Percentiles rank a stretch among this genome's conserved stretches.
Conservation (phyloP, 176 grass and related monocot genomes). For the Rhynchospora tenuis region DNA sequence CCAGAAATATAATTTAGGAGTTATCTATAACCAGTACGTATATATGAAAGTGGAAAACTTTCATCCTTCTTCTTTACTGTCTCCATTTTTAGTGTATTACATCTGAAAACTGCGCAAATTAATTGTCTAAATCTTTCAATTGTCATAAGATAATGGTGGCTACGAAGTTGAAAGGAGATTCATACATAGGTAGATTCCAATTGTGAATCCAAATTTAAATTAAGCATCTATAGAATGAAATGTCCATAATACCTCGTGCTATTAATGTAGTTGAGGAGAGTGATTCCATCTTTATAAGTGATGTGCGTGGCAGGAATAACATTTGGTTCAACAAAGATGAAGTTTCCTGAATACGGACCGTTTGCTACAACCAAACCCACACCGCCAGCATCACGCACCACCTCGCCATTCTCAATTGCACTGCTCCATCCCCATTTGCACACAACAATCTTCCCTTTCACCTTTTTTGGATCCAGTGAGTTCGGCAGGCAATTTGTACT, state of each 20-base stretch:
- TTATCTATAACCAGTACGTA: neutral
- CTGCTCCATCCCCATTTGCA: constrained; percentile 57
- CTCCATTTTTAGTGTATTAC: too few species aligned
- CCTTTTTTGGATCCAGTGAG: constrained; percentile 50
- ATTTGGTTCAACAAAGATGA: constrained; percentile 77
- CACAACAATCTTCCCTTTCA: constrained; percentile 66
- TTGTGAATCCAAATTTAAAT: too few species aligned
- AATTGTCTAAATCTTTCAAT: too few species aligned
- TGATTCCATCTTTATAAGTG: constrained; percentile 41
- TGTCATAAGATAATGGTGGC: too few species aligned
- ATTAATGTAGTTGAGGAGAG: constrained; percentile 35
- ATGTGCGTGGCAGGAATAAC: constrained; percentile 89
- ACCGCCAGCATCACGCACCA: constrained; percentile 46
- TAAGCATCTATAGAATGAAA: too few species aligned
- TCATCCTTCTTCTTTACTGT: too few species aligned
- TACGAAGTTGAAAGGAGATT: too few species aligned
- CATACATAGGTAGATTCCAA: too few species aligned
- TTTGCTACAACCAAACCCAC: constrained; percentile 58
- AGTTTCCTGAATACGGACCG: constrained; percentile 55
- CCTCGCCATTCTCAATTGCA: constrained; percentile 65
- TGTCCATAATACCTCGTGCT: constrained; percentile 23
- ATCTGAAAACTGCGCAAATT: too few species aligned
- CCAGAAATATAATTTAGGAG: neutral
- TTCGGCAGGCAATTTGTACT: constrained; percentile 43
- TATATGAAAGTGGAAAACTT: neutral